A percentile compares a stretch with the other conserved stretches of the same genome.
Evolutionary conservation across 2,329 filamentous ascomycete genomes (phyloP).

Genomic region (Stachybotrys chlorohalonatus): DNA sequence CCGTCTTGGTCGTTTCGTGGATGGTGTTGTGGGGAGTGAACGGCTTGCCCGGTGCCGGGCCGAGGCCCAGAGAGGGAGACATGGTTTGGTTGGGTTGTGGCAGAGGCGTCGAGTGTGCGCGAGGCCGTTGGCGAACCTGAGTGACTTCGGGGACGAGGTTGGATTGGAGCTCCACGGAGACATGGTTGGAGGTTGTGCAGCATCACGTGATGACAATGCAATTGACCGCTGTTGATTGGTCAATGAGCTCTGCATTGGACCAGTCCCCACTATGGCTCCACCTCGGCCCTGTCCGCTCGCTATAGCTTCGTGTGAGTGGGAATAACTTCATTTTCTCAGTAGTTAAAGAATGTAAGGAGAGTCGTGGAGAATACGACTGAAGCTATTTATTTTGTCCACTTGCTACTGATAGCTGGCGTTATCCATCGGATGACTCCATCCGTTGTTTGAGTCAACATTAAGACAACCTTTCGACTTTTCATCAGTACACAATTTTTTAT

Average conservation of each 20-base stretch:
- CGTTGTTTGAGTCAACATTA: too few species aligned
- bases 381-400: too few species aligned
- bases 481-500: too few species aligned
- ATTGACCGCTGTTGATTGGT: conserved; percentile 24
- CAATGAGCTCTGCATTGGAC: neutral
- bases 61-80: neutral
- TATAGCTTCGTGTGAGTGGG: neutral
- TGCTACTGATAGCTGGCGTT: too few species aligned
- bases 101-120: conserved; percentile 6
- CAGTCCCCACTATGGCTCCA: neutral
- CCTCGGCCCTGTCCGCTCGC: neutral
- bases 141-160: conserved; percentile 15
- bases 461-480: too few species aligned
- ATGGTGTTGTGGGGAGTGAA: conserved; percentile 73
- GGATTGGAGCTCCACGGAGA: conserved; percentile 13
- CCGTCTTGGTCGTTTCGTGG: conserved; percentile 54
- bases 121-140: neutral
- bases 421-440: too few species aligned
- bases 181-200: conserved; percentile 10
- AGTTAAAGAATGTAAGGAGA: neutral
- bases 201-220: conserved; percentile 27
- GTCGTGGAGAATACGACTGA: neutral
- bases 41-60: conserved; percentile 6
- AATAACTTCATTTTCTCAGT: neutral
- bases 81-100: conserved; percentile 6